A percentile compares a stretch with the other conserved stretches of the same genome.
These are phyloP conservation scores for Durio zibethinus DNA, from an alignment of 345 rosid species.

Conservation along the genomic window DNA sequence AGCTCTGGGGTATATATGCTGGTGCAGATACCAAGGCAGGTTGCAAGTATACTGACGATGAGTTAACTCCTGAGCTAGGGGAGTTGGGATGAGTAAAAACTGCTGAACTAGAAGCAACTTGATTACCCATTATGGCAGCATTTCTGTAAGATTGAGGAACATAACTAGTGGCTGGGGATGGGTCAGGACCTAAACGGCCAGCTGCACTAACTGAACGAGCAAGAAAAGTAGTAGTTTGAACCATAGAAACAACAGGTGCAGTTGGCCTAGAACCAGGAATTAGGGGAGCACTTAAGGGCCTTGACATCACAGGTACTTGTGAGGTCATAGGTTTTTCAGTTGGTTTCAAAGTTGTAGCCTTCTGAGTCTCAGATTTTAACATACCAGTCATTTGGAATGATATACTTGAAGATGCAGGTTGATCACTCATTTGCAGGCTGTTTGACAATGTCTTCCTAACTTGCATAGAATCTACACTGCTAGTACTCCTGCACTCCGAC, in stretches of 20 bases:
- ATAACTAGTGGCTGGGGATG: slow-evolving; percentile 44
- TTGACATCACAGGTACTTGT: slow-evolving; percentile 54
- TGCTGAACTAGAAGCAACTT: slow-evolving; percentile 53
- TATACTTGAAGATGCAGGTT: slow-evolving; percentile 25
- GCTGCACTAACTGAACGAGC: slow-evolving; percentile 83
- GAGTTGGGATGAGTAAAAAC: slow-evolving; percentile 45
- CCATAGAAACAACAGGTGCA: slow-evolving; percentile 50
- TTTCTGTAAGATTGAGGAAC: slow-evolving; percentile 75
- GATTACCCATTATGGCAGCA: slow-evolving; percentile 76
- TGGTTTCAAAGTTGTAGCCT: slow-evolving; percentile 38
- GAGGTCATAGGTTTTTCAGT: slow-evolving; percentile 37
- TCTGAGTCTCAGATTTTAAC: slow-evolving; percentile 47
- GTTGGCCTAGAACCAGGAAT: slow-evolving; percentile 53
- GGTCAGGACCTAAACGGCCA: slow-evolving; percentile 71
- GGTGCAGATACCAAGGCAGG: slow-evolving; percentile 46
- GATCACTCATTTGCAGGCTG: slow-evolving; percentile 44
- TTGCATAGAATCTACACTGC: slow-evolving; percentile 31
- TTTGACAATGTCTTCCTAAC: slow-evolving; percentile 40
- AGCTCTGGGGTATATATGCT: slow-evolving; percentile 38
- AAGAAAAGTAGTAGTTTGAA: slow-evolving; percentile 57
- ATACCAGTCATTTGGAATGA: slow-evolving; percentile 28
- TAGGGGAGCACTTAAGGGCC: slow-evolving; percentile 92
- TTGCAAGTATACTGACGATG: slow-evolving; percentile 40
- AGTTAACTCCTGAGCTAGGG: slow-evolving; percentile 44
- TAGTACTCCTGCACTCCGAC: slow-evolving; percentile 40